Base-by-base conservation (phyloP, 495 filamentous ascomycete genomes). In the Penicillium coprophilum region DNA sequence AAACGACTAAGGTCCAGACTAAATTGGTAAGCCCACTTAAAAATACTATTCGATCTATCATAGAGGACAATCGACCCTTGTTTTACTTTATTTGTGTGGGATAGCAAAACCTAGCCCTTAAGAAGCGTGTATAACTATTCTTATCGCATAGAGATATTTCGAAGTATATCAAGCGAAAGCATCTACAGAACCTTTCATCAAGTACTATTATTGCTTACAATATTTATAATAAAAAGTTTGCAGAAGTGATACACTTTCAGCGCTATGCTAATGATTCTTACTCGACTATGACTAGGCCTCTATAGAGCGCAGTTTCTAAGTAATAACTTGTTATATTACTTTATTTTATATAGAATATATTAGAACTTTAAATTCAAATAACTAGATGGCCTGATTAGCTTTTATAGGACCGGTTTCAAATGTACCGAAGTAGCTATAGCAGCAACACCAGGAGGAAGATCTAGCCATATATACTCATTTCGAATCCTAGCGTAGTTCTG, bases 111-210 rank as follows among this genome's bases (percentile, higher is more conserved):
- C 57, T 74, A 31, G 64, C 62, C 41, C 49, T 67, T 15, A 46
- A 60, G 45, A 64, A 63, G 57, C 68, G 65, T 30, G 59, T 56
- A 7, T 61, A 71, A 48, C 62, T 46, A 50, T 75, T 74, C 58
- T 48, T 44, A 31, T 71, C 48, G 46, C 62, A 67, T 46, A 57
- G 64, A 58, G 64, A 72, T 55, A 56, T 78, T 39, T 72, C 64
- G 15, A 78, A 76, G 57, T 66, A 78, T 56, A 75, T 78, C 23
- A 73, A 73, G 59, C 61, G 64, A 53, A 75, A 76, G 55, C 60
- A 77, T 63, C 60, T 76, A 23, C 7, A 50, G 21, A 50, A 70
- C 51, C 63, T 75, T 40, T 28, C 46, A 9, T 28, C 23, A 50
- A 49, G 47, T 44, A 45, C 54, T 21, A 44, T 55, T 24, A 62